A percentile compares a stretch with the other conserved stretches of the same genome.
These are phyloP conservation scores for Cyclocybe cylindracea DNA, from an alignment of 768 basidiomycete genomes.

Conservation along the genomic window DNA sequence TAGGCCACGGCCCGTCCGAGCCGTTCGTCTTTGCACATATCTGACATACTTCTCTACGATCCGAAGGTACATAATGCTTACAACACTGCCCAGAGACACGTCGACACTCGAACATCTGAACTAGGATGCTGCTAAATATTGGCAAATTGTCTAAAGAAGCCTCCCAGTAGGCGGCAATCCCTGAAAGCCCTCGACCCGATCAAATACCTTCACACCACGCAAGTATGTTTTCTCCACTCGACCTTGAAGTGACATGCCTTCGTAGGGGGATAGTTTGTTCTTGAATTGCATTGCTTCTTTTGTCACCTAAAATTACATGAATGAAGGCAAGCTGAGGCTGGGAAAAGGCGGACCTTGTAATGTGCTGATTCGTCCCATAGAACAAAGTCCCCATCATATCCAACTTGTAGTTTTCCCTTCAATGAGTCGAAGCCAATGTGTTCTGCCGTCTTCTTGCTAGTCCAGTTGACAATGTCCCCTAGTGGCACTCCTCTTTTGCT, in stretches of 20 bases:
- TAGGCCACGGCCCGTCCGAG: no score
- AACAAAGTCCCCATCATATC: slow-evolving; percentile 85
- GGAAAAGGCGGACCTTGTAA: slow-evolving; percentile 32
- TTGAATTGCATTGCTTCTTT: slow-evolving; percentile 80
- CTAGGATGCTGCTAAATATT: neutral
- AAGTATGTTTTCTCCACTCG: slow-evolving; percentile 77
- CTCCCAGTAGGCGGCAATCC: slow-evolving; percentile 34
- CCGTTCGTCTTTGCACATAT: no score
- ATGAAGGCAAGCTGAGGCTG: neutral
- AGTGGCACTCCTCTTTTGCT: slow-evolving; percentile 58
- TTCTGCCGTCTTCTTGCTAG: slow-evolving; percentile 67
- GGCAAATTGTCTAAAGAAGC: slow-evolving; percentile 28
- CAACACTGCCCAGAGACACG: neutral
- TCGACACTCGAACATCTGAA: slow-evolving; percentile 7
- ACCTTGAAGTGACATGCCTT: slow-evolving; percentile 71
- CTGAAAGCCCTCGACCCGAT: slow-evolving; percentile 36
- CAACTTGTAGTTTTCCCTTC: slow-evolving; percentile 76
- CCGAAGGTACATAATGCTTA: no score
- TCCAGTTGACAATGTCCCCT: slow-evolving; percentile 73
- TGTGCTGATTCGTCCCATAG: slow-evolving; percentile 65
- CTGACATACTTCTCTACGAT: no score
- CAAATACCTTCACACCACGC: slow-evolving; percentile 74
- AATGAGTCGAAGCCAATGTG: slow-evolving; percentile 70
- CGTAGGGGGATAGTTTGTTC: slow-evolving; percentile 92
- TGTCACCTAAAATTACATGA: slow-evolving; percentile 54